These are phyloP conservation scores for Xylaria bambusicola DNA, from an alignment of 495 filamentous ascomycete genomes.

Conservation along the genomic window DNA sequence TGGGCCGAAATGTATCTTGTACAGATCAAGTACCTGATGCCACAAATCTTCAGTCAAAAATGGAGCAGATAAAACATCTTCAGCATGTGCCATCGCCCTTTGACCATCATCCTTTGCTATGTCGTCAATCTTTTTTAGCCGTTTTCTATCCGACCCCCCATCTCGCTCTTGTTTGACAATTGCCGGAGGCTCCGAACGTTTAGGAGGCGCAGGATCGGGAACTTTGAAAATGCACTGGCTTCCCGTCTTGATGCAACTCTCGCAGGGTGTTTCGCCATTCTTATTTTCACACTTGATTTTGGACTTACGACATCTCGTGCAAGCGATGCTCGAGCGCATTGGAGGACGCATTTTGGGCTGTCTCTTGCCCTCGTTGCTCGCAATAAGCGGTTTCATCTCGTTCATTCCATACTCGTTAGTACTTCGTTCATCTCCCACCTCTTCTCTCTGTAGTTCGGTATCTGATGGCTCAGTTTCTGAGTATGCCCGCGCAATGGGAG, in stretches of 20 bases:
- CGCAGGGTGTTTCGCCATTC: slow-evolving; percentile 64
- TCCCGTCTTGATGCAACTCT: slow-evolving; percentile 73
- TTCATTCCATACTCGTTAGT: slow-evolving; percentile 25
- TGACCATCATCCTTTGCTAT: slow-evolving; percentile 43
- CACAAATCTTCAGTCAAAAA: slow-evolving; percentile 69
- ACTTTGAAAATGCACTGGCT: slow-evolving; percentile 78
- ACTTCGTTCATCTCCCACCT: slow-evolving; percentile 21
- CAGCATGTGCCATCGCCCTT: slow-evolving; percentile 35
- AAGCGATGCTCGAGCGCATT: slow-evolving; percentile 83
- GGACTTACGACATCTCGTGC: slow-evolving; percentile 73
- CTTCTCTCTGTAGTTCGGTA: slow-evolving; percentile 20
- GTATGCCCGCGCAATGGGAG: slow-evolving; percentile 16
- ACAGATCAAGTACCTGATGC: slow-evolving; percentile 75
- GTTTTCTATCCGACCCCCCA: slow-evolving; percentile 62
- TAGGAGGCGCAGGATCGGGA: slow-evolving; percentile 55
- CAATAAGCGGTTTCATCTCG: slow-evolving; percentile 29
- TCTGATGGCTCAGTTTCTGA: slow-evolving; percentile 18
- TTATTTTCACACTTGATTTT: slow-evolving; percentile 85
- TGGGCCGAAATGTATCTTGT: slow-evolving; percentile 78
- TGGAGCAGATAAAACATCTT: slow-evolving; percentile 52
- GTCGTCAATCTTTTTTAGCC: slow-evolving; percentile 57
- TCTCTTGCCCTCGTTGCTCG: slow-evolving; percentile 44
- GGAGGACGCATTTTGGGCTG: slow-evolving; percentile 50
- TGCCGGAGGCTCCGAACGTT: slow-evolving; percentile 55
- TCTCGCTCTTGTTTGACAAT: slow-evolving; percentile 58